phyloP scores from a whole-genome alignment of 495 filamentous ascomycete genomes.

The Antarctomyces pellizariae region DNA sequence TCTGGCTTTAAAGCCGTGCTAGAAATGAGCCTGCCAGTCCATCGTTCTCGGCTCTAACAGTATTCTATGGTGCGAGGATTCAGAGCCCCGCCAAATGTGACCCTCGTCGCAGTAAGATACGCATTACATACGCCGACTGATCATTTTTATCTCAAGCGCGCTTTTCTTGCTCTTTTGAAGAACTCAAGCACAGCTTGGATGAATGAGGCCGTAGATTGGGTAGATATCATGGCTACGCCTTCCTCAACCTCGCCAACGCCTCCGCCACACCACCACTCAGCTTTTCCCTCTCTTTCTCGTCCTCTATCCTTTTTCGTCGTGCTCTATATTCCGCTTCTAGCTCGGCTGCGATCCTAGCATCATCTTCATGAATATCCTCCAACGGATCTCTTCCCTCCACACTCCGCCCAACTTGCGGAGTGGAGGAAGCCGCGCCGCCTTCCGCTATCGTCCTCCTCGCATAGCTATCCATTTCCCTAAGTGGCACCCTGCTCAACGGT shows the following conservation, averaged over 20 bases:
- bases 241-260: slow-evolving; percentile 25
- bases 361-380: slow-evolving; percentile 23
- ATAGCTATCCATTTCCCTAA: slow-evolving; percentile 14
- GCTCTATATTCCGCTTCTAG: slow-evolving; percentile 15
- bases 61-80: too few relatives aligned
- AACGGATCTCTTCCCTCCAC: slow-evolving; percentile 5
- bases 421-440: slow-evolving; percentile 1
- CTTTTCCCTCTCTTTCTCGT: slow-evolving; percentile 11
- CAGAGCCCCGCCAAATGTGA: too few relatives aligned
- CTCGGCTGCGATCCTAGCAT: slow-evolving; percentile 22
- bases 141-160: too few relatives aligned
- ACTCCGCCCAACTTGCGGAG: slow-evolving; percentile 1
- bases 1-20: too few relatives aligned
- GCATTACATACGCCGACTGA: too few relatives aligned
- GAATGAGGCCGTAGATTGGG: too few relatives aligned
- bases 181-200: too few relatives aligned
- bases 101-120: too few relatives aligned
- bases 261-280: slow-evolving; percentile 28
- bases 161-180: too few relatives aligned
- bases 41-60: too few relatives aligned
- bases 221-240: slow-evolving; percentile 17
- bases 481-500: slow-evolving; percentile 16
- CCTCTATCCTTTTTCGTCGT: slow-evolving; percentile 13
- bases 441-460: slow-evolving; percentile 7
- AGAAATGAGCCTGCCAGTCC: too few relatives aligned